phyloP scores from a whole-genome alignment of 148 eudicot species.

The Tetragonia tetragonoides region DNA sequence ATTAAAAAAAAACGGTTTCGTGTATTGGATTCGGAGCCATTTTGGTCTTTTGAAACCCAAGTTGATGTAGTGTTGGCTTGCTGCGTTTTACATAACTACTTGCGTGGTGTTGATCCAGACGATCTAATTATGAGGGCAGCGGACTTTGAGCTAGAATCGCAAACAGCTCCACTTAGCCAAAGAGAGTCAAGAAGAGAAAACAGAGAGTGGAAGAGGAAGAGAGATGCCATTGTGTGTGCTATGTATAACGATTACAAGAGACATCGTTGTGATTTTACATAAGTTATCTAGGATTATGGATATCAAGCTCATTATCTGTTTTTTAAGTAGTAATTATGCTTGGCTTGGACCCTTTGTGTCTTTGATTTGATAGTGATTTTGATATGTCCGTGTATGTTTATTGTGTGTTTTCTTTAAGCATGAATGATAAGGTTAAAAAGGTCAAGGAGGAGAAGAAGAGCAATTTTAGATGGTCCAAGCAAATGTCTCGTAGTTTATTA shows the following conservation, averaged over 20 bases:
- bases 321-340: too few relatives aligned
- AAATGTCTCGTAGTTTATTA: too few relatives aligned
- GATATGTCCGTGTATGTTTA: too few relatives aligned
- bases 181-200: neutral
- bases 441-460: too few relatives aligned
- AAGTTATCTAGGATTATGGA: too few relatives aligned
- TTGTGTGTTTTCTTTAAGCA: too few relatives aligned
- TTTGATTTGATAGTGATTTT: too few relatives aligned
- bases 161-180: neutral
- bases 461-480: too few relatives aligned
- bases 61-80: neutral
- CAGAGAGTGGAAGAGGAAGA: neutral
- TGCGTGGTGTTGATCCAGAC: neutral
- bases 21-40: neutral
- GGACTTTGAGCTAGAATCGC: neutral
- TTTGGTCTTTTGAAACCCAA: neutral
- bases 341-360: too few relatives aligned
- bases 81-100: conserved; percentile 1
- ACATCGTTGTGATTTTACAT: too few relatives aligned
- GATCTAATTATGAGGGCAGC: neutral
- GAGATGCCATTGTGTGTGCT: neutral
- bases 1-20: neutral
- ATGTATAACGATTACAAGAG: neutral
- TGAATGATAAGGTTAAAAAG: too few relatives aligned
- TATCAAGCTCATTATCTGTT: too few relatives aligned